Conservation (phyloP, 2,329 filamentous ascomycete species). For the Calonectria ilicicola region DNA sequence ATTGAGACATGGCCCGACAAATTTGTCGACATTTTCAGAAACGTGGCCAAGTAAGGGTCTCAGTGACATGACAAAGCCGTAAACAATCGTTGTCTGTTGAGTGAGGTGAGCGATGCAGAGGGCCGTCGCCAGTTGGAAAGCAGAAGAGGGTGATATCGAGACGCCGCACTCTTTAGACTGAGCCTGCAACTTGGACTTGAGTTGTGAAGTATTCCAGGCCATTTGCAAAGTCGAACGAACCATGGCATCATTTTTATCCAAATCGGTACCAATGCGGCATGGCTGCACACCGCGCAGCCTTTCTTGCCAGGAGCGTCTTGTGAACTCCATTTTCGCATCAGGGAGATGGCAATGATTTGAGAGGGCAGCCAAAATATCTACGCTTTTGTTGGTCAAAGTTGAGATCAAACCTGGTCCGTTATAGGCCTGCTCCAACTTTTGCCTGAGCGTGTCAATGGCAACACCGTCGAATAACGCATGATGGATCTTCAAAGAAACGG, state of each 20-base stretch:
- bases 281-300: not conserved
- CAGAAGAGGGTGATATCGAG: not conserved
- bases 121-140: not conserved
- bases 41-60: not conserved
- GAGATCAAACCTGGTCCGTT: not conserved
- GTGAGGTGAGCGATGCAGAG: not conserved
- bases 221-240: not conserved
- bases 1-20: not conserved
- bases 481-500: not conserved
- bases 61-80: not conserved
- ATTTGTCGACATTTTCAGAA: not conserved
- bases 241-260: not conserved
- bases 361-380: not conserved
- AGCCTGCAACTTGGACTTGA: not conserved
- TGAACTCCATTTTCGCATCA: not conserved
- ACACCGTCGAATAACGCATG: not conserved
- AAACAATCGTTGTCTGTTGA: not conserved
- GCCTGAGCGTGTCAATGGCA: not conserved
- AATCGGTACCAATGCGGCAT: not conserved
- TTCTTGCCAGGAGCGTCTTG: not conserved
- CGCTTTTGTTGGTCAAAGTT: not conserved
- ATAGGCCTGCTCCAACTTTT: not conserved
- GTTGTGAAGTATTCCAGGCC: not conserved
- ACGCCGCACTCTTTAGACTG: not conserved
- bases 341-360: not conserved